Conservation (phyloP, 2,329 filamentous ascomycete species). For the Clarireedia monteithiana region DNA sequence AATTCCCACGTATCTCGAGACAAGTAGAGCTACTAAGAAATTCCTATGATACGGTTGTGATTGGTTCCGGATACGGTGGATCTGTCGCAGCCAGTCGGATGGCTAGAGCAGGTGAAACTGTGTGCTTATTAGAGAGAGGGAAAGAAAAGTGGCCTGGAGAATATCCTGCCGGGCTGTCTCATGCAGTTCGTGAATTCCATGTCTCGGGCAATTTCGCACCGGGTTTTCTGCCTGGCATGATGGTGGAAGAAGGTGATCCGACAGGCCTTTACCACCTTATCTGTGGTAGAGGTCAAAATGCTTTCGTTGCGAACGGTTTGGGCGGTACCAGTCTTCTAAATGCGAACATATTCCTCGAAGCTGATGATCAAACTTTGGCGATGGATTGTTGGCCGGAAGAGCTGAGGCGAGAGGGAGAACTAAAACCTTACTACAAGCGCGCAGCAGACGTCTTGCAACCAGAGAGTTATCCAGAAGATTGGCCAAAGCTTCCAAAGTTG, state of each 20-base stretch:
- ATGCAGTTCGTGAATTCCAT: conserved; percentile 45
- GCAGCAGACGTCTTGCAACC: conserved; percentile 52
- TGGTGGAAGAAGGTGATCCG: conserved; percentile 42
- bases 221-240: conserved; percentile 33
- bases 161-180: conserved; percentile 43
- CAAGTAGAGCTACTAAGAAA: conserved; percentile 48
- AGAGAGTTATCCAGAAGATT: conserved; percentile 47
- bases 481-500: conserved; percentile 50
- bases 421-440: conserved; percentile 49
- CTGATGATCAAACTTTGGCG: conserved; percentile 45
- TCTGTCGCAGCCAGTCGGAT: conserved; percentile 58
- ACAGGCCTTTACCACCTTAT: conserved; percentile 58
- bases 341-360: conserved; percentile 57
- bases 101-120: conserved; percentile 50
- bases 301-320: conserved; percentile 39
- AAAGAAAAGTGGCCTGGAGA: conserved; percentile 60
- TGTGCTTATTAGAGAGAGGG: conserved; percentile 58
- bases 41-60: conserved; percentile 57
- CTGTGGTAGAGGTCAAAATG: conserved; percentile 56
- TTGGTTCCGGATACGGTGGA: conserved; percentile 63
- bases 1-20: conserved; percentile 47
- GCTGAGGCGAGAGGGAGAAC: conserved; percentile 36
- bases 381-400: conserved; percentile 52
- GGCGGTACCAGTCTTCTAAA: conserved; percentile 61
- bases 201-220: conserved; percentile 46